Base-by-base conservation (phyloP, 2,329 filamentous ascomycete genomes). In the Bipolaris oryzae region DNA sequence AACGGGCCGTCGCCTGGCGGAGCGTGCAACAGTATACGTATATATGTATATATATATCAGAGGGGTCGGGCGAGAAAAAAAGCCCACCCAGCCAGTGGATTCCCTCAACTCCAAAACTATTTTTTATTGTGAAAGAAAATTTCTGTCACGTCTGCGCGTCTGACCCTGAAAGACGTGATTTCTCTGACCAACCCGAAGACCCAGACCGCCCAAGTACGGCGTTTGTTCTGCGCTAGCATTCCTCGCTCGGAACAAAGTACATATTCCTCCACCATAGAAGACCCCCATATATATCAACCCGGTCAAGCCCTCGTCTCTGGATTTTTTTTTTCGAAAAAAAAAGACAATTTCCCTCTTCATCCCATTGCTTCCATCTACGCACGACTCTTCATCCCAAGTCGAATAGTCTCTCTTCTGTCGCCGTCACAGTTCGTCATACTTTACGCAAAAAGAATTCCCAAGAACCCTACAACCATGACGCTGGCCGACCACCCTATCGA, bases 401-500 rank as follows among this genome's bases (percentile, higher is more conserved):
- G 11, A 25, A 5, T 9, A 11, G 20, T 23, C 37, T 20, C 21
- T 13, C 38, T n/a, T 41, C 18, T 21, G 13, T 20, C 38, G n/a
- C 38, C 23, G 20, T 21, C 42, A 11, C 28, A 10, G 9, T 28
- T 28, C 21, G 7, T 44, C 16, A 6, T 44, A 13, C 21, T 16
- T 35, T 18, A 31, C 15, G 18, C 35, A 21, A 50, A 33, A 16
- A 33, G 16, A 57, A 33, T 18, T 39, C 45, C 41, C 31, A 31
- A n/a, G 7, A 34, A 23, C 43, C 45, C 20, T 58, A 65, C 42
- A 53, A 35, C 34, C 21, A 79, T 78, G 77, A 78, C 76, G 56
- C 58, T 74, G 39, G 46, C 72, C 34, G 80, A 82, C 62, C 82
- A 84, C 68, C 80, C 85, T 50, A 88, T 91, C 71, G 84, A 89